These are phyloP conservation scores for Phytopythium kandeliae DNA, from an alignment of 352 stramenopile genomes.

Conservation along the genomic window DNA sequence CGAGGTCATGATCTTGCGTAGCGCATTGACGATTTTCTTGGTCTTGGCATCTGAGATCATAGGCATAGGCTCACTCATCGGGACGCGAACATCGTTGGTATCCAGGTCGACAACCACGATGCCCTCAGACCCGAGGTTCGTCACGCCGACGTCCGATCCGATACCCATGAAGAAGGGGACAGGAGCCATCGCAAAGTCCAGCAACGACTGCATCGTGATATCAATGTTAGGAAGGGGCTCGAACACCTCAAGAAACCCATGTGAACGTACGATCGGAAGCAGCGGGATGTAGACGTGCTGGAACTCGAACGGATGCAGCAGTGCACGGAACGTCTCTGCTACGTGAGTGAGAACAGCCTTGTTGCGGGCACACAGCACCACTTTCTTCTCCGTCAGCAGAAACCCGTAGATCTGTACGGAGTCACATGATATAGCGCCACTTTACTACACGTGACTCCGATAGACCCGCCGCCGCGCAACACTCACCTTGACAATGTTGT, in stretches of 20 bases:
- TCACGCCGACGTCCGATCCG: conserved; percentile 28
- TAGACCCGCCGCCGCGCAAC: neutral
- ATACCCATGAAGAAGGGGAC: conserved; percentile 81
- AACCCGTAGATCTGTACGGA: conserved; percentile 34
- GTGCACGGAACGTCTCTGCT: conserved; percentile 51
- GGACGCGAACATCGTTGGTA: conserved; percentile 48
- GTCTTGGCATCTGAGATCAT: conserved; percentile 45
- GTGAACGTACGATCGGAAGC: conserved; percentile 11
- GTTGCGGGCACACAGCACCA: conserved; percentile 54
- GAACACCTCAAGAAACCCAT: neutral
- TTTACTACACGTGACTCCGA: neutral
- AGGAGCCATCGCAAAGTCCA: conserved; percentile 67
- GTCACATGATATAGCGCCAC: neutral
- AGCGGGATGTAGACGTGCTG: conserved; percentile 77
- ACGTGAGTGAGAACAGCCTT: conserved; percentile 54
- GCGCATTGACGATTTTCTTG: conserved; percentile 49
- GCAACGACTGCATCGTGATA: conserved; percentile 27
- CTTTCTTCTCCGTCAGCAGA: conserved; percentile 64
- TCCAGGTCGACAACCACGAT: conserved; percentile 69
- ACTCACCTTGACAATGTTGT: conserved; percentile 63
- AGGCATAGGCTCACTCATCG: conserved; percentile 36
- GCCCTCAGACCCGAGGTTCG: conserved; percentile 40
- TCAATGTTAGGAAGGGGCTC: neutral
- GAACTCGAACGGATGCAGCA: conserved; percentile 61
- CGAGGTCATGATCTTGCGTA: conserved; percentile 29